Evolutionary conservation across 805 yeast species (phyloP).

Genomic region (Zygosaccharomyces bisporus): DNA sequence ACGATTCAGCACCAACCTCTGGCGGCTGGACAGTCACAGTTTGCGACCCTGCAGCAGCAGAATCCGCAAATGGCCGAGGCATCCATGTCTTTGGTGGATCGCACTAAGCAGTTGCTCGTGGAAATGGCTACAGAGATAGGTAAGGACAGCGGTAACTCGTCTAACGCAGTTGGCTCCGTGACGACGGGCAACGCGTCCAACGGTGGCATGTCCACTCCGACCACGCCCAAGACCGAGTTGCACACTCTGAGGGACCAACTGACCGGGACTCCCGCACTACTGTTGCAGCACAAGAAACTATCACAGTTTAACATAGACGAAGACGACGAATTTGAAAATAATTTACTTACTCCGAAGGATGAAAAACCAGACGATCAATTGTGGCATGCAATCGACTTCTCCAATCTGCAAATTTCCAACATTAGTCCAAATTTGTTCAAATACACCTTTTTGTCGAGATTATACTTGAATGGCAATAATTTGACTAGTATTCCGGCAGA

Average conservation of each 20-base stretch:
- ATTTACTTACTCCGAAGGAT: slow-evolving; percentile 22
- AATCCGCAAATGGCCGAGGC: slow-evolving; percentile 28
- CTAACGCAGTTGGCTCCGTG: slow-evolving; percentile 15
- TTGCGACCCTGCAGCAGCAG: slow-evolving; percentile 11
- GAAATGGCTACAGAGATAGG: slow-evolving; percentile 29
- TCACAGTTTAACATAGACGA: slow-evolving; percentile 42
- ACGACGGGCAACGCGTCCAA: too few relatives aligned
- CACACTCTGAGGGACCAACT: slow-evolving; percentile 23
- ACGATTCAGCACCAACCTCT: not conserved
- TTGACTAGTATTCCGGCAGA: slow-evolving; percentile 63
- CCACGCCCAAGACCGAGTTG: slow-evolving; percentile 33
- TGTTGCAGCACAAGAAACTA: slow-evolving; percentile 40
- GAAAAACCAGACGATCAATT: slow-evolving; percentile 58
- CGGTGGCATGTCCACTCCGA: slow-evolving; percentile 33
- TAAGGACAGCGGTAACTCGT: slow-evolving; percentile 2
- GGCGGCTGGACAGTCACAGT: slow-evolving; percentile 7
- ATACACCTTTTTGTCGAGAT: slow-evolving; percentile 78
- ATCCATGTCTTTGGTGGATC: slow-evolving; percentile 34
- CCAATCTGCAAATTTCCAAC: slow-evolving; percentile 78
- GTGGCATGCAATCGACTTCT: slow-evolving; percentile 91
- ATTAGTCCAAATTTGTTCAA: slow-evolving; percentile 72
- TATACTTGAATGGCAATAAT: slow-evolving; percentile 84
- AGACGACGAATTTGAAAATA: slow-evolving; percentile 50
- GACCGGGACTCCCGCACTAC: slow-evolving; percentile 28
- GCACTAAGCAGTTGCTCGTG: slow-evolving; percentile 32